Percentiles rank a stretch among this genome's conserved stretches.
Conservation (phyloP, 129 eudicot genomes). For the Gnaphalium uliginosum region DNA sequence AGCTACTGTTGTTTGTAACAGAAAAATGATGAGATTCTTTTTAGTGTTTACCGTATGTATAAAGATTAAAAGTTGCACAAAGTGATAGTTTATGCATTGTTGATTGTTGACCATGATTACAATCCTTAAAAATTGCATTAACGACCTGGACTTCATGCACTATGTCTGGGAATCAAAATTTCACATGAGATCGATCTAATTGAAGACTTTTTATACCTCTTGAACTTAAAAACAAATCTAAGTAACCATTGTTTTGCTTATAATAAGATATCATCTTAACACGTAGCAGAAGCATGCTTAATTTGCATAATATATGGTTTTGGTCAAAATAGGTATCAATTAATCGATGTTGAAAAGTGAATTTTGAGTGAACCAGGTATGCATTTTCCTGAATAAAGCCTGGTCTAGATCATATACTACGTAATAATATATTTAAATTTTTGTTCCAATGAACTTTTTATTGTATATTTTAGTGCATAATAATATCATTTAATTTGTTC, state of each 20-base stretch:
- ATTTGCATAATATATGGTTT: neutral
- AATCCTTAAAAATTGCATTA: neutral
- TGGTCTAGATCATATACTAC: neutral
- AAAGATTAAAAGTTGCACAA: neutral
- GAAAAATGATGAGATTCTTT: no score
- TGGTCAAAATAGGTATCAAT: slow-evolving; percentile 14
- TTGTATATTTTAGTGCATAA: no score
- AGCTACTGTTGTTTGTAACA: no score
- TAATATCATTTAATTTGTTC: no score
- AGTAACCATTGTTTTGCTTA: neutral
- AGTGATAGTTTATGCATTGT: neutral
- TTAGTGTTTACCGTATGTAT: no score
- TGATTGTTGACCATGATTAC: neutral
- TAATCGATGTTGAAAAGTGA: neutral
- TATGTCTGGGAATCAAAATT: neutral
- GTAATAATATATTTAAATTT: no score
- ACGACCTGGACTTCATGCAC: neutral
- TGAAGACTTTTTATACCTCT: neutral
- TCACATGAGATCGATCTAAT: neutral
- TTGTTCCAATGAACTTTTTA: neutral
- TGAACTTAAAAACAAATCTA: neutral
- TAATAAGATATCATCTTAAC: slow-evolving; percentile 15
- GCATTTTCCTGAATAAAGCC: neutral
- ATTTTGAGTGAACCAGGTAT: neutral
- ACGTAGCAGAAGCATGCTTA: slow-evolving; percentile 17